phyloP scores from a whole-genome alignment of 495 filamentous ascomycete species.

The Podospora tetraspora region DNA sequence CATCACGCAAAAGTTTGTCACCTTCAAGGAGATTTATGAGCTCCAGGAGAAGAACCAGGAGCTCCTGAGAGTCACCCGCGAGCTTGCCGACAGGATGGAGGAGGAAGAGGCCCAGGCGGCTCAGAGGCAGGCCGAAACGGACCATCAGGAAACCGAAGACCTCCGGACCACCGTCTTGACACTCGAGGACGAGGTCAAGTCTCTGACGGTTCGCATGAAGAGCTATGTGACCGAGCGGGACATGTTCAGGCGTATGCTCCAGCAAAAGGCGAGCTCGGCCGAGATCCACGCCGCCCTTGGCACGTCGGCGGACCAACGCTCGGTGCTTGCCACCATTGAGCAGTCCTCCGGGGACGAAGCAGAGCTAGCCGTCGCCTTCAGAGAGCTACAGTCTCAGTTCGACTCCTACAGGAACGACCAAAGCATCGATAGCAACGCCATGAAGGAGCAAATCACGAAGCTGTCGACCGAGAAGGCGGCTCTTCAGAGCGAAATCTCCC shows the following conservation, averaged over 20 bases:
- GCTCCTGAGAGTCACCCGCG: slow-evolving; percentile 71
- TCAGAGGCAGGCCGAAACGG: slow-evolving; percentile 61
- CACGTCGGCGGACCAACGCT: slow-evolving; percentile 51
- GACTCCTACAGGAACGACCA: slow-evolving; percentile 86
- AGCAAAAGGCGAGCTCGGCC: slow-evolving; percentile 55
- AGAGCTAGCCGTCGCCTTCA: slow-evolving; percentile 49
- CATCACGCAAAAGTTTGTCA: slow-evolving; percentile 75
- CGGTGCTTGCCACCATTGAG: slow-evolving; percentile 49
- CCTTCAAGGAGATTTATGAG: slow-evolving; percentile 77
- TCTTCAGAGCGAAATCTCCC: slow-evolving; percentile 71
- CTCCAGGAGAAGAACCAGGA: slow-evolving; percentile 86
- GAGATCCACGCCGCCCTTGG: slow-evolving; percentile 63
- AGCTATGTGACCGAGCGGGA: slow-evolving; percentile 93
- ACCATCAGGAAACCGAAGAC: slow-evolving; percentile 66
- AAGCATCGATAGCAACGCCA: slow-evolving; percentile 64
- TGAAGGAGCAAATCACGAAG: slow-evolving; percentile 82
- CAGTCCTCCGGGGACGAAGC: slow-evolving; percentile 37
- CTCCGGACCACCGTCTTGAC: slow-evolving; percentile 58
- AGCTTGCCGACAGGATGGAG: slow-evolving; percentile 85
- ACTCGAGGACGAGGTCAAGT: slow-evolving; percentile 65
- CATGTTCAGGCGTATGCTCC: slow-evolving; percentile 91
- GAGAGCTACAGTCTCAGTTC: slow-evolving; percentile 83
- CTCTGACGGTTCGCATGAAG: slow-evolving; percentile 71
- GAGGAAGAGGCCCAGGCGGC: slow-evolving; percentile 73
- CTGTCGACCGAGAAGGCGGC: slow-evolving; percentile 74